Base-by-base conservation (phyloP, 305 asterid species). In the Fraxinus xanthoxyloides region DNA sequence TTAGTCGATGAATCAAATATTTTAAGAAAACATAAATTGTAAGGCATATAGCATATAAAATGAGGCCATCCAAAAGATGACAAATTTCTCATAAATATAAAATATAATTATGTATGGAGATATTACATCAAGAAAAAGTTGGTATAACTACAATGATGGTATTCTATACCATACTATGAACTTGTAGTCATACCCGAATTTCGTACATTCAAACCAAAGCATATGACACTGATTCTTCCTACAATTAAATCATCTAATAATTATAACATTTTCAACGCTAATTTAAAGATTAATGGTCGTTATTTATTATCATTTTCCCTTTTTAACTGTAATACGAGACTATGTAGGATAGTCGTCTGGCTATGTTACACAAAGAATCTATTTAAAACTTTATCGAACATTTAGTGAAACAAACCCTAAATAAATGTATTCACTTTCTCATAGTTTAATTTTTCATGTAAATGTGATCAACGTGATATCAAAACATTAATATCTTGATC, bases 91-190 rank as follows among this genome's bases (percentile, higher is more conserved):
- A 13, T 21, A 8, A 59, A 21, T 59, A 59, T 21, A 21, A 6
- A 21, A 19, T 21, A 61, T 1, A 59, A 59, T 61, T 23, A 61
- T 61, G 9, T 61, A 9, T 21, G 5, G 31, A 61, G 70, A 61
- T 61, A 23, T 61, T 63, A 23, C 10, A 13, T 26, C 9, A 12
- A 67, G 75, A 69, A 69, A 69, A 69, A 69, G 75, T 21, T 69
- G 75, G 75, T 69, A 69, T 13, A 69, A 69, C 75, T 31, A 30
- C 40, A 69, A 69, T 30, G 75, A 69, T n/a, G 75, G 75, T 69
- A 69, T 69, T 69, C 32, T 30, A 69, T 31, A 69, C 40, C 75
- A 69, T 69, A 69, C 75, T 30, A 69, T 69, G 75, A 69, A 69
- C 75, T 69, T 30, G 40, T 30, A 69, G 23, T 69, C 75, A 30